These are phyloP conservation scores for Fusarium devonianum DNA, from an alignment of 2,329 filamentous ascomycete genomes.

Conservation along the genomic window DNA sequence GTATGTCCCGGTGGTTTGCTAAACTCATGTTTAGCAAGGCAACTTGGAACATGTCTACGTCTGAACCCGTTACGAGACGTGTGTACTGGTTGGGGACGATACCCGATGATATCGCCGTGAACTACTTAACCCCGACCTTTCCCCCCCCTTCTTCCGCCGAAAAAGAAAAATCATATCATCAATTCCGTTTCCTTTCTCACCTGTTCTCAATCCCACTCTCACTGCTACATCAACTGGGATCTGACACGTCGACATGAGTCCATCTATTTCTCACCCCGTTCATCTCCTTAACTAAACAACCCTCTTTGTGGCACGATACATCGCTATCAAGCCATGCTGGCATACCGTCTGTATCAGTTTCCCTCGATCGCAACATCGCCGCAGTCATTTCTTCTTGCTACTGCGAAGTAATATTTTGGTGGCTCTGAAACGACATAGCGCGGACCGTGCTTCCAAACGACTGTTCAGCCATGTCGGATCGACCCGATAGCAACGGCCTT, in stretches of 20 bases:
- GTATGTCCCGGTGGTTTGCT: conserved; percentile 41
- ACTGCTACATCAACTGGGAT: conserved; percentile 26
- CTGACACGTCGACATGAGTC: conserved; percentile 13
- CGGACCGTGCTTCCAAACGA: conserved; percentile 35
- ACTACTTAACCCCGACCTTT: conserved; percentile 35
- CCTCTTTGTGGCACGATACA: conserved; percentile 34
- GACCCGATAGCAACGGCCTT: conserved; percentile 36
- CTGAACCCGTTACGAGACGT: conserved; percentile 70
- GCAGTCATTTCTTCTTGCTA: conserved; percentile 29
- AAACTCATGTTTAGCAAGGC: conserved; percentile 59
- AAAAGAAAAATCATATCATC: conserved; percentile 36
- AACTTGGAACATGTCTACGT: conserved; percentile 61
- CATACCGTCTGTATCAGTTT: conserved; percentile 35
- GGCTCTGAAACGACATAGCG: conserved; percentile 28
- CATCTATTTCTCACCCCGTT: conserved; percentile 17
- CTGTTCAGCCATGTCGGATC: conserved; percentile 31
- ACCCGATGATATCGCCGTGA: conserved; percentile 55
- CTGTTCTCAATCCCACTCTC: conserved; percentile 37
- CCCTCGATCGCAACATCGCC: conserved; percentile 24
- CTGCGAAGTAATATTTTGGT: conserved; percentile 25
- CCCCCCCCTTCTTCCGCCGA: conserved; percentile 14
- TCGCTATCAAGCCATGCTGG: conserved; percentile 25
- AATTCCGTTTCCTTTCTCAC: conserved; percentile 37
- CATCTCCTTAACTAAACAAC: conserved; percentile 28
- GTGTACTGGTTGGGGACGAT: conserved; percentile 56